Percentiles rank a stretch among this genome's conserved stretches.
Conservation (phyloP, 2,329 filamentous ascomycete species). For the Blastomyces parvus region DNA sequence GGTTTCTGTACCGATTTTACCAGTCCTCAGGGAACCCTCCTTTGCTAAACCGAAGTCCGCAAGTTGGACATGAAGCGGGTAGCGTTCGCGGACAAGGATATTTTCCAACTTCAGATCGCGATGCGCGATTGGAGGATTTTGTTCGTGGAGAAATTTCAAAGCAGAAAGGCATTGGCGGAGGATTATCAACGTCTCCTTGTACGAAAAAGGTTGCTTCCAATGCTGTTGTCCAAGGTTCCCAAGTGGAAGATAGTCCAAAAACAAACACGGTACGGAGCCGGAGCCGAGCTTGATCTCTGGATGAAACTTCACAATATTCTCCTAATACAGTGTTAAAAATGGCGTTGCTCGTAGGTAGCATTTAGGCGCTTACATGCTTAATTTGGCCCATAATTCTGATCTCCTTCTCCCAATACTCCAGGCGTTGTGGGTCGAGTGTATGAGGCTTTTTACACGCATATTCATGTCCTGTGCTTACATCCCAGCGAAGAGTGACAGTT, state of each 20-base stretch:
- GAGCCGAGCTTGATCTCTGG: neutral
- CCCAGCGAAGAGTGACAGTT: neutral
- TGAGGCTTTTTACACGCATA: neutral
- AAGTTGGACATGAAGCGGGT: constrained; percentile 11
- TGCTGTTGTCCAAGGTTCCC: neutral
- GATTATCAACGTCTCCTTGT: neutral
- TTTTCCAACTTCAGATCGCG: constrained; percentile 18
- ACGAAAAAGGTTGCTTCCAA: neutral
- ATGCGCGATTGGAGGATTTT: constrained; percentile 12
- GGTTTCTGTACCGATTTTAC: neutral
- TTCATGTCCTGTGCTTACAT: constrained; percentile 4
- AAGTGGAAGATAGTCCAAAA: constrained; percentile 9
- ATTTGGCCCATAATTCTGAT: neutral
- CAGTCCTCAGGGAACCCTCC: neutral
- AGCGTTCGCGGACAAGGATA: constrained; percentile 13
- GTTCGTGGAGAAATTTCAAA: constrained; percentile 14
- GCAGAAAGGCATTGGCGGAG: constrained; percentile 9
- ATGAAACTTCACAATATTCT: constrained; percentile 4
- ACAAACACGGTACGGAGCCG: neutral
- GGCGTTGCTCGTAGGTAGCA: neutral
- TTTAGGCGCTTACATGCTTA: neutral
- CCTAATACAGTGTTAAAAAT: neutral
- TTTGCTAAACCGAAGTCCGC: constrained; percentile 16
- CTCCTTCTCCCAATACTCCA: neutral
- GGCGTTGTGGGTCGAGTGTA: neutral